Conservation (phyloP, 2,329 filamentous ascomycete genomes). For the Cladophialophora yegresii region DNA sequence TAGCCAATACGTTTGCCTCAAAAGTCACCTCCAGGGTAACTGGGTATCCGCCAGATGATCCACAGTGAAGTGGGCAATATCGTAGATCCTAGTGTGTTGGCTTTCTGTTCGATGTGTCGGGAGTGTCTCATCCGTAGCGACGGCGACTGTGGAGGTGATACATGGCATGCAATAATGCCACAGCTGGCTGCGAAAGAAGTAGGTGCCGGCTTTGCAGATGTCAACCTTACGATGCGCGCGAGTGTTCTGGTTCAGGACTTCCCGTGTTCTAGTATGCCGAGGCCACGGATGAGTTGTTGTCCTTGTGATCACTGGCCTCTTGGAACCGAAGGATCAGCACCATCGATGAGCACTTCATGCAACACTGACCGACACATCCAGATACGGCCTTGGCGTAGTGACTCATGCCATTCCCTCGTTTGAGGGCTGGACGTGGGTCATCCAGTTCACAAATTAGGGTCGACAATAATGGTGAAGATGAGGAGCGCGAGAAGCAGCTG, state of each 20-base stretch:
- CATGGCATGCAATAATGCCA: background rate
- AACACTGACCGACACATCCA: background rate
- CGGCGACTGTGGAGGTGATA: background rate
- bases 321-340: background rate
- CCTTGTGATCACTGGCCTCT: background rate
- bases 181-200: background rate
- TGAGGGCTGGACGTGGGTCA: background rate
- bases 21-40: background rate
- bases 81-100: background rate
- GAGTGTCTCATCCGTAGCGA: background rate
- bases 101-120: background rate
- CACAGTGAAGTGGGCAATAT: background rate
- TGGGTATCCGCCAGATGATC: no score
- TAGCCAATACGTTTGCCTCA: background rate
- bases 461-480: conserved; percentile 21
- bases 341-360: background rate
- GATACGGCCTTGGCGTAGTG: background rate
- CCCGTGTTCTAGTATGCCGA: background rate
- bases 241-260: background rate
- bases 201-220: background rate
- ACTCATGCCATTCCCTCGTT: background rate
- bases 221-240: background rate
- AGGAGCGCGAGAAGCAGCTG: conserved; percentile 19
- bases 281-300: background rate
- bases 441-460: conserved; percentile 8